Conservation (phyloP, 2,329 filamentous ascomycete species). For the Tolypocladium tropicale region DNA sequence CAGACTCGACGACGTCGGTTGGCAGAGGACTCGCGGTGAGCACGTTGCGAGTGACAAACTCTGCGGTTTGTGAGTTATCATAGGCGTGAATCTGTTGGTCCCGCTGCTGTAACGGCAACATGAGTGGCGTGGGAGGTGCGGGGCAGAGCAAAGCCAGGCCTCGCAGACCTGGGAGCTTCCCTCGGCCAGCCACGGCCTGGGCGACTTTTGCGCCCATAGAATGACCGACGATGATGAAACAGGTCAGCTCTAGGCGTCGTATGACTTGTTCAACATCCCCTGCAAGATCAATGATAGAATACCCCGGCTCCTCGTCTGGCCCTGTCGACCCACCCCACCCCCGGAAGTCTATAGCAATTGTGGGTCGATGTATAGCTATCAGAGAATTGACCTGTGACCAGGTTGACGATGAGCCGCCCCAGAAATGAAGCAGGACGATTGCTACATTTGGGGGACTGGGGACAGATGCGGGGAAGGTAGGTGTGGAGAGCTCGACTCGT, state of each 20-base stretch:
- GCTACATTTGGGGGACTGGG: background rate
- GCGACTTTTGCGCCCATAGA: slow-evolving; percentile 6
- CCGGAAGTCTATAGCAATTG: slow-evolving; percentile 2
- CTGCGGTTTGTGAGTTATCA: background rate
- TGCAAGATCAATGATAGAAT: slow-evolving; percentile 3
- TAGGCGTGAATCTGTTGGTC: slow-evolving; percentile 5
- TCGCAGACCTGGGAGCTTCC: background rate
- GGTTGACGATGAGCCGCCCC: slow-evolving; percentile 4
- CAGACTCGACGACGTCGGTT: background rate
- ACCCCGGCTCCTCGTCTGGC: background rate
- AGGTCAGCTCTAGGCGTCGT: background rate
- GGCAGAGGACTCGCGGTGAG: background rate
- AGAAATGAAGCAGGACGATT: slow-evolving; percentile 7
- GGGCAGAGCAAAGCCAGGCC: slow-evolving; percentile 2
- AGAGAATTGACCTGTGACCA: slow-evolving; percentile 1
- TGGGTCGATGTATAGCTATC: background rate
- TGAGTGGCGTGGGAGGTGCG: slow-evolving; percentile 4
- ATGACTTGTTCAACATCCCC: slow-evolving; percentile 3
- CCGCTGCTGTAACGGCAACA: slow-evolving; percentile 1
- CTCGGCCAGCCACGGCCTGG: slow-evolving; percentile 1
- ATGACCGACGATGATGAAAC: slow-evolving; percentile 2
- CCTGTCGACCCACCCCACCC: slow-evolving; percentile 6
- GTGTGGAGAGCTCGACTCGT: background rate
- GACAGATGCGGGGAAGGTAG: background rate
- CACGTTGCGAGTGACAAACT: slow-evolving; percentile 3